phyloP scores from a whole-genome alignment of 2,329 filamentous ascomycete genomes.

The Botrytis paeoniae region DNA sequence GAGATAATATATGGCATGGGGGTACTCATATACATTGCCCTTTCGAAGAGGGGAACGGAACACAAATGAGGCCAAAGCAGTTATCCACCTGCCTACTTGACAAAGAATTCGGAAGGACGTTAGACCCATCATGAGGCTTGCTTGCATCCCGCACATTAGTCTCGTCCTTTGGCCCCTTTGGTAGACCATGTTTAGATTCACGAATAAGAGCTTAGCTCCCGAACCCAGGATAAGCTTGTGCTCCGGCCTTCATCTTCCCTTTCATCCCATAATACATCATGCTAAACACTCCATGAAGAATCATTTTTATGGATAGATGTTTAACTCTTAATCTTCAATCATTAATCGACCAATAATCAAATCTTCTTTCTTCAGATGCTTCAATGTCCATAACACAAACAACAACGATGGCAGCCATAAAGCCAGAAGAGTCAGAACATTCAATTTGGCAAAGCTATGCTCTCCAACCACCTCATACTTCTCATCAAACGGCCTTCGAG shows the following conservation, averaged over 20 bases:
- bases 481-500: conserved; percentile 32
- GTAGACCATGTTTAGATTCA: conserved; percentile 29
- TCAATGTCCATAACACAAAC: conserved; percentile 37
- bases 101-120: conserved; percentile 32
- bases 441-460: conserved; percentile 38
- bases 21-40: conserved; percentile 25
- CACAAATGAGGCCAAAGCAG: conserved; percentile 21
- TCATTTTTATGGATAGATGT: conserved; percentile 29
- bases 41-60: conserved; percentile 24
- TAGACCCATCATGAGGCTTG: conserved; percentile 35
- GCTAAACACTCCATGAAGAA: conserved; percentile 19
- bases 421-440: conserved; percentile 37
- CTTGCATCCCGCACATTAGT: conserved; percentile 22
- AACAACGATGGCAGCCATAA: conserved; percentile 37
- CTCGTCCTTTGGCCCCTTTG: conserved; percentile 31
- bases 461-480: conserved; percentile 30
- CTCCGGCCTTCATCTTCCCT: conserved; percentile 32
- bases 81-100: conserved; percentile 24
- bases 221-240: conserved; percentile 32
- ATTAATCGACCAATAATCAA: conserved; percentile 24
- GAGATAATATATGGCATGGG: conserved; percentile 24
- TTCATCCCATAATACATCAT: conserved; percentile 26
- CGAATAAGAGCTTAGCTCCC: conserved; percentile 36
- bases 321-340: conserved; percentile 19
- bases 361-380: conserved; percentile 26